Evolutionary conservation across 2,329 filamentous ascomycete species (phyloP).

Genomic region (Aspergillus flavus): DNA sequence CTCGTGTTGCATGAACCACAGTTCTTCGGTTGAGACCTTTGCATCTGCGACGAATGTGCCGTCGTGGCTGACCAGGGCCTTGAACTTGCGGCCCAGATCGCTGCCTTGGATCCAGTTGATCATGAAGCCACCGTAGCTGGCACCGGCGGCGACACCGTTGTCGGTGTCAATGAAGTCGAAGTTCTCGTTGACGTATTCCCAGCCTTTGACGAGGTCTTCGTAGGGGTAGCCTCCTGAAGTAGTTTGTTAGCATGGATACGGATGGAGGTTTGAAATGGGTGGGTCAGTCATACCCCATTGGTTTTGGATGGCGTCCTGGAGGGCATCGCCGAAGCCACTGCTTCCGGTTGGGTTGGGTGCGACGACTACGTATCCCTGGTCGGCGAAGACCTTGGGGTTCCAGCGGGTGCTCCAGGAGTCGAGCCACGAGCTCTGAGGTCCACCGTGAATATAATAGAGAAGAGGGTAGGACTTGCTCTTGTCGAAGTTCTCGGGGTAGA

Average conservation of each 20-base stretch:
- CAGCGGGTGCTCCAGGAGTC: slow-evolving; percentile 80
- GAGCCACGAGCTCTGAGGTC: slow-evolving; percentile 75
- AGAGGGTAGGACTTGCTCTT: slow-evolving; percentile 74
- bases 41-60: slow-evolving; percentile 70
- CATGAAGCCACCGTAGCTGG: slow-evolving; percentile 50
- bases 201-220: slow-evolving; percentile 75
- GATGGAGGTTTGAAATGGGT: background rate
- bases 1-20: slow-evolving; percentile 56
- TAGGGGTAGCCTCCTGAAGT: slow-evolving; percentile 60
- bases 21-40: slow-evolving; percentile 54
- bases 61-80: slow-evolving; percentile 85
- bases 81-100: slow-evolving; percentile 78
- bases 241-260: slow-evolving; percentile 4
- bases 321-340: slow-evolving; percentile 77
- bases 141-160: slow-evolving; percentile 44
- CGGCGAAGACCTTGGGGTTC: slow-evolving; percentile 84
- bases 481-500: slow-evolving; percentile 62
- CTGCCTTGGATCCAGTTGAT: slow-evolving; percentile 88
- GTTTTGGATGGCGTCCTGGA: slow-evolving; percentile 74
- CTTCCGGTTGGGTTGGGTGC: slow-evolving; percentile 81
- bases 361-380: slow-evolving; percentile 83
- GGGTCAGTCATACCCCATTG: slow-evolving; percentile 69
- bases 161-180: slow-evolving; percentile 42
- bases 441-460: slow-evolving; percentile 79
- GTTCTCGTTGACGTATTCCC: slow-evolving; percentile 65